Base-by-base conservation (phyloP, 2,329 filamentous ascomycete species). In the Epichloe coenophiala region DNA sequence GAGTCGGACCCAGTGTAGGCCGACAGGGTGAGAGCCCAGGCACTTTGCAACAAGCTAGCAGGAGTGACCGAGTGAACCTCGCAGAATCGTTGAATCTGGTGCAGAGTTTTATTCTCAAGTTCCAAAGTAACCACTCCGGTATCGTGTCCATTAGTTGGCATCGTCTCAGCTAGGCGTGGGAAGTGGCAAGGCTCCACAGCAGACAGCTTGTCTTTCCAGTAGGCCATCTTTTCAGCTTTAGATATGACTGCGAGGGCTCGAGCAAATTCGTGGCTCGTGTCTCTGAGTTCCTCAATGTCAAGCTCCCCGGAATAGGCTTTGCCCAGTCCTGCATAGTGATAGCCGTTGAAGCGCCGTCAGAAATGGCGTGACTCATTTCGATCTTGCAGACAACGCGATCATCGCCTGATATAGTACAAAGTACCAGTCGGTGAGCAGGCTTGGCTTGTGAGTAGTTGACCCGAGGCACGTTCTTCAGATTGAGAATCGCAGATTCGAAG, bases 11-110 rank as follows among this genome's bases (percentile, higher is more conserved):
- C 53, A 19, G 54, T 51, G 31, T 54, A 54, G 12, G 53, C 47
- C 17, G 54, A 50, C 7, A 56, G 39, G 11, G 45, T 49, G 21
- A 56, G 51, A 21, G 54, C 54, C 54, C 54, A 56, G 9, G 52
- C 54, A 1, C 43, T 42, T 23, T 52, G 49, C 2, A 55, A 41
- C 11, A 45, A 45, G 36, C 52, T 51, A 12, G 51, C 47, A 4
- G 51, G 43, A 13, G 53, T 55, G 21, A 55, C 31, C 1, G 47
- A 49, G 35, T 41, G 17, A 11, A 40, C 21, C 17, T 46, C 42
- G 15, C 50, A 50, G 38, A 50, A 50, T 44, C 17, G 31, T 15
- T 47, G 44, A n/a, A 50, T 42, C 19, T 33, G 17, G 13, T 9
- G 31, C 12, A 44, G 35, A n/a, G 23, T 15, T 7, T 21, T 35